Conservation (phyloP, 148 eudicot species). For the Silene conica region DNA sequence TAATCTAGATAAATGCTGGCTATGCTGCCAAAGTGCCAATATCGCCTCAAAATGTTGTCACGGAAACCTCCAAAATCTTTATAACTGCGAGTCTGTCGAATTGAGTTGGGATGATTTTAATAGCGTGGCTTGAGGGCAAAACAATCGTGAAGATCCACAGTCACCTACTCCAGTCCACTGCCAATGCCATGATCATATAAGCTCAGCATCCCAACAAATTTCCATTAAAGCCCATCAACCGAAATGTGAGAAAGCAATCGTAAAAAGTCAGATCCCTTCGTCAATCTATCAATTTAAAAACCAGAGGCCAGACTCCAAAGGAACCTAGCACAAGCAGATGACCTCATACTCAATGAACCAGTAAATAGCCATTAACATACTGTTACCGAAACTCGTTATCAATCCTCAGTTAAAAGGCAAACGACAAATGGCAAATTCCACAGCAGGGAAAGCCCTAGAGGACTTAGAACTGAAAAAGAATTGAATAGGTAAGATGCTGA, state of each 20-base stretch:
- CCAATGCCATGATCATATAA: no score
- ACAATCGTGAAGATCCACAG: no score
- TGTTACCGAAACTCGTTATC: background rate
- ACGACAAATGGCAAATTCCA: background rate
- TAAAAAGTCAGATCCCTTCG: background rate
- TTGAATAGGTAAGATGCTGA: background rate
- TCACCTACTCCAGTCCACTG: no score
- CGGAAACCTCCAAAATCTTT: no score
- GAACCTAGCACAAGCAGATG: background rate
- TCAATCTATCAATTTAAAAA: background rate
- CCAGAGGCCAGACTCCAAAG: background rate
- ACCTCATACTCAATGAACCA: background rate
- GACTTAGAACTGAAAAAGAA: background rate
- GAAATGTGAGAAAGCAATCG: no score
- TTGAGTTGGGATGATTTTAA: no score
- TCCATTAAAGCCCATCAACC: background rate
- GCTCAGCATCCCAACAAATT: background rate
- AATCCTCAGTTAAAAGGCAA: background rate
- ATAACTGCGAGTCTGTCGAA: no score
- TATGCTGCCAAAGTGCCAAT: no score
- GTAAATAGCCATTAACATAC: background rate
- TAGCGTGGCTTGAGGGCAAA: no score
- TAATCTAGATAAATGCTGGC: no score
- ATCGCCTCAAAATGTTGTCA: no score
- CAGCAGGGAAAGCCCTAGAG: background rate